Base-by-base conservation (phyloP, 306 rosid species). In the Medicago arabica region DNA sequence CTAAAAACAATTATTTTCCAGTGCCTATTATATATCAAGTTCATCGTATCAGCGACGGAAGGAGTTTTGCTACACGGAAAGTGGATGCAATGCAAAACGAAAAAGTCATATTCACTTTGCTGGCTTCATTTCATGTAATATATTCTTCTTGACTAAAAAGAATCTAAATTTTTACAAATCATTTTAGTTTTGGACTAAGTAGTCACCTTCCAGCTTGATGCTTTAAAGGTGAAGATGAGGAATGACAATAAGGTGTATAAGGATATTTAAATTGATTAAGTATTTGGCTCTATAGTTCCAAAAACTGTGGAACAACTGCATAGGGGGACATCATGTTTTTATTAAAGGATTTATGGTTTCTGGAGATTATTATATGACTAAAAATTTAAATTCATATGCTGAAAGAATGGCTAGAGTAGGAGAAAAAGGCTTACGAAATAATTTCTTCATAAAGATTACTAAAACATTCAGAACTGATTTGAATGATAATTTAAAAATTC, bases 61-160 rank as follows among this genome's bases (percentile, higher is more conserved):
- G 80, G 79, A 95, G 87, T 85, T 92, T 95, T 80, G 93, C 97
- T 69, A 80, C 88, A 40, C 86, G 98, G 75, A 86, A 71, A 85
- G 98, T 95, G 60, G 95, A 95, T 61, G 98, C 97, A 9, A 83
- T 95, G 77, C 98, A 95, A 77, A 92, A 83, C 68, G 98, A 97
- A 79, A 86, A 80, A 8, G 60, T 86, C 87, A 85, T 95, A 73
- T 95, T 90, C 86, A 88, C 96, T 62, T 64, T 95, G 82, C 50
- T 87, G 55, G 91, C 96, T 76, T 95, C 98, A 64, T 95, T 95
- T 85, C 95, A 95, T 41, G 98, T 95, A 90, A 83, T 76, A 19
- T 75, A 76, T 54, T 73, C 40, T 80, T n/a, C n/a, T n/a, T 68
- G 62, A 55, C 74, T 55, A 61, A 31, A 36, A 69, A 50, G 18